phyloP scores from a whole-genome alignment of 805 yeast genomes.

The Wickerhamiella qilinensis region DNA sequence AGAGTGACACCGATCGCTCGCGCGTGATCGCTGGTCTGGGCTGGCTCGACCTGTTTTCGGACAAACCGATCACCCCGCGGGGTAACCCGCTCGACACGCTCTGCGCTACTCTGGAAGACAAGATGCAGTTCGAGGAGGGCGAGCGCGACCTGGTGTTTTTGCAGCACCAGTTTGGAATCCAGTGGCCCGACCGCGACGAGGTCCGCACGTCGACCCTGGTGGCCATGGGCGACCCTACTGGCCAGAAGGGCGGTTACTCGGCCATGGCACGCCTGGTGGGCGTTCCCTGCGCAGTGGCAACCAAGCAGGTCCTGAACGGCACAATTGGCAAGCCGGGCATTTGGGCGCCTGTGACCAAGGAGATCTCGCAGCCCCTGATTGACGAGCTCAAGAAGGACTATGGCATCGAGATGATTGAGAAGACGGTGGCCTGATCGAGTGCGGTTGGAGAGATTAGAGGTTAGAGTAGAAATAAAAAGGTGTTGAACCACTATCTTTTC shows the following conservation, averaged over 20 bases:
- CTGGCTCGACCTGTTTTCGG: slow-evolving; percentile 89
- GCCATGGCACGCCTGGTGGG: slow-evolving; percentile 98
- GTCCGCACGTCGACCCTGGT: slow-evolving; percentile 90
- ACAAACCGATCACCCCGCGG: slow-evolving; percentile 61
- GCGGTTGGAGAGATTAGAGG: no score
- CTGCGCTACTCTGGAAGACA: slow-evolving; percentile 88
- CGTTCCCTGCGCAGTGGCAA: slow-evolving; percentile 95
- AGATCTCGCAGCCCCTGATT: slow-evolving; percentile 80
- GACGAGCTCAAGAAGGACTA: slow-evolving; percentile 80
- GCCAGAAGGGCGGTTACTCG: slow-evolving; percentile 65
- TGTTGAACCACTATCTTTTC: no score
- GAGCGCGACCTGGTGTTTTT: slow-evolving; percentile 91
- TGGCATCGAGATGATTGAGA: slow-evolving; percentile 77
- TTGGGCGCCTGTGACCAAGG: slow-evolving; percentile 84
- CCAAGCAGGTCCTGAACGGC: slow-evolving; percentile 72
- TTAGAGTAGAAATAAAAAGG: no score
- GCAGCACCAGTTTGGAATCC: slow-evolving; percentile 96
- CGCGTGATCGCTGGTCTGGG: slow-evolving; percentile 76
- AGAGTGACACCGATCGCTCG: slow-evolving; percentile 64
- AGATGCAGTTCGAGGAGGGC: slow-evolving; percentile 90
- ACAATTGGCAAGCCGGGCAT: slow-evolving; percentile 65
- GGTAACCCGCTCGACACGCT: slow-evolving; percentile 91
- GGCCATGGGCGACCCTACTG: slow-evolving; percentile 67
- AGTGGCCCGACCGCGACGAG: slow-evolving; percentile 81
- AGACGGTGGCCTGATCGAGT: slow-evolving; percentile 43